phyloP scores from a whole-genome alignment of 2,329 filamentous ascomycete species.

The Ceratocystis eucalypticola region DNA sequence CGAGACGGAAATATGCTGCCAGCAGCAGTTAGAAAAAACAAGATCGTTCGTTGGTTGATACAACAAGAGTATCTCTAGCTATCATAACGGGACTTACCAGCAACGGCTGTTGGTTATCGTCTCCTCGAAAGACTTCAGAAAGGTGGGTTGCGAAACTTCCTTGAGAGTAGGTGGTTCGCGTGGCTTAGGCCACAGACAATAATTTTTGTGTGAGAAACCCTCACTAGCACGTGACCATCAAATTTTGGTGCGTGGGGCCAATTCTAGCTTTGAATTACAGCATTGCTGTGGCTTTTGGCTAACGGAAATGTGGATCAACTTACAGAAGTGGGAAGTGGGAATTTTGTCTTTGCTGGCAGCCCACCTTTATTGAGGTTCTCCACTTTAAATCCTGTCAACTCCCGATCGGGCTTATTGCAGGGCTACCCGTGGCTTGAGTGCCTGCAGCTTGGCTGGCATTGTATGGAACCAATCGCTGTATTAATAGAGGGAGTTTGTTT shows the following conservation, averaged over 20 bases:
- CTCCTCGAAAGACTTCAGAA: conserved; percentile 20
- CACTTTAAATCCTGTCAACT: not conserved
- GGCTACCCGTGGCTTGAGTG: not conserved
- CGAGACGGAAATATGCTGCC: conserved; percentile 20
- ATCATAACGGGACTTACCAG: conserved; percentile 17
- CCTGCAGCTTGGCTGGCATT: not conserved
- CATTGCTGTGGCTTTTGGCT: not conserved
- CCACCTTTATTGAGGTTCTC: not conserved
- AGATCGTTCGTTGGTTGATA: not conserved
- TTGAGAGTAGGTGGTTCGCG: conserved; percentile 19
- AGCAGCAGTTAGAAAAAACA: conserved; percentile 20
- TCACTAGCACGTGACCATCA: conserved; percentile 16
- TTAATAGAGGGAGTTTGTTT: too few relatives aligned
- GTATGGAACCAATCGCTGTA: too few relatives aligned
- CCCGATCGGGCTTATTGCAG: not conserved
- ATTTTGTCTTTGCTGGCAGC: not conserved
- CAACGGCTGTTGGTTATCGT: conserved; percentile 20
- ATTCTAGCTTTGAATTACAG: not conserved
- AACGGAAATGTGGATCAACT: conserved; percentile 4
- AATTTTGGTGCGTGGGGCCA: conserved; percentile 14
- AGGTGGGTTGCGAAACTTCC: conserved; percentile 19
- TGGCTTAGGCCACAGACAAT: conserved; percentile 18
- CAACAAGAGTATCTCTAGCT: conserved; percentile 10
- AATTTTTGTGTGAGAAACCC: conserved; percentile 20
- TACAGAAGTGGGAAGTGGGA: not conserved